Conservation (phyloP, 1,284 basidiomycete species). For the Microbotryum lychnidis-dioicae region DNA sequence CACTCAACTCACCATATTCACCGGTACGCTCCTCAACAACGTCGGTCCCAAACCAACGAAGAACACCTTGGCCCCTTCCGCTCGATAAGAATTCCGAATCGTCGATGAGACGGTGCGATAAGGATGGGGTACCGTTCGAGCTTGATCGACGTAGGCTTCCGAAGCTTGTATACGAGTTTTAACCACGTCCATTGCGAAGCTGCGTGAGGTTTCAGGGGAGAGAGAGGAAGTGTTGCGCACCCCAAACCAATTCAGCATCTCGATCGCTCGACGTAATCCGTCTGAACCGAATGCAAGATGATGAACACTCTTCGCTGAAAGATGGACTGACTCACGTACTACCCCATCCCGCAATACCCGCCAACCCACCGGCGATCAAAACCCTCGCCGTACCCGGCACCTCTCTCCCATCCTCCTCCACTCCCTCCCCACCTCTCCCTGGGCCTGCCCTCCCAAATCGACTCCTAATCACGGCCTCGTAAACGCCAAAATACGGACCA, state of each 20-base stretch:
- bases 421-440: slow-evolving; percentile 43
- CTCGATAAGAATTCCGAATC: slow-evolving; percentile 53
- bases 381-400: slow-evolving; percentile 46
- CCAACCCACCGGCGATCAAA: slow-evolving; percentile 66
- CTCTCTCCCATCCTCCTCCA: slow-evolving; percentile 32
- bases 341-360: slow-evolving; percentile 50
- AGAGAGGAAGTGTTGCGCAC: neutral
- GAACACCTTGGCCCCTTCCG: slow-evolving; percentile 60
- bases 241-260: neutral
- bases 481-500: slow-evolving; percentile 74
- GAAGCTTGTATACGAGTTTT: slow-evolving; percentile 72
- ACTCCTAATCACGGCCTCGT: slow-evolving; percentile 63
- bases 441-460: neutral
- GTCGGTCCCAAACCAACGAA: slow-evolving; percentile 68
- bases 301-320: too few species aligned
- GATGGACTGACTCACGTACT: slow-evolving; percentile 32
- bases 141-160: slow-evolving; percentile 13
- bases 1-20: slow-evolving; percentile 43
- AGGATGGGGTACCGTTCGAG: slow-evolving; percentile 38
- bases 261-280: too few species aligned
- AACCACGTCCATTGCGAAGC: slow-evolving; percentile 67
- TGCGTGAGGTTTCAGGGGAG: neutral
- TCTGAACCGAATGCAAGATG: slow-evolving; percentile 40
- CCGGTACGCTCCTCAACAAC: slow-evolving; percentile 56
- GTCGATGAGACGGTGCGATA: slow-evolving; percentile 55